Evolutionary conservation across 1,139 yeast species (phyloP).

Genomic region (Yamadazyma kanchanaburiensis): DNA sequence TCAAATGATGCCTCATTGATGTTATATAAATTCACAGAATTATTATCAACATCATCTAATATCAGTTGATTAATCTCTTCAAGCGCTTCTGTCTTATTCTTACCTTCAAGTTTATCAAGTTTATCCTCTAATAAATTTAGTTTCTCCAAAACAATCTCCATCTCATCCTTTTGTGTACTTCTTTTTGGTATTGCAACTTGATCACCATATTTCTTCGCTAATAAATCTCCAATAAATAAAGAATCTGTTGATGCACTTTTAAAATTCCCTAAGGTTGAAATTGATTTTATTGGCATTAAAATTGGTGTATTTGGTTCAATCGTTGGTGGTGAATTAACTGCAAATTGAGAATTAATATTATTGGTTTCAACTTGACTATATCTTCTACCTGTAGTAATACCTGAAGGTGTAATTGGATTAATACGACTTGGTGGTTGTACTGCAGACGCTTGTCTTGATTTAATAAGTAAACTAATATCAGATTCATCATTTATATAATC

Average conservation of each 20-base stretch:
- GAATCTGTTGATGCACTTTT: conserved; percentile 37
- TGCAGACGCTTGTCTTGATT: conserved; percentile 21
- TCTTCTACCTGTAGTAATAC: conserved; percentile 9
- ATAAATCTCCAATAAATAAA: conserved; percentile 28
- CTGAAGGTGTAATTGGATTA: conserved; percentile 5
- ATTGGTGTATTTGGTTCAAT: conserved; percentile 9
- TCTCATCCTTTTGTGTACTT: conserved; percentile 12
- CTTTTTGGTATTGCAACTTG: conserved; percentile 7
- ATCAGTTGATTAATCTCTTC: conserved; percentile 9
- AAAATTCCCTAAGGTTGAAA: conserved; percentile 27
- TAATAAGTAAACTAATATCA: conserved; percentile 20
- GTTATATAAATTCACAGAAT: conserved; percentile 17
- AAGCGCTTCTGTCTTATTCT: conserved; percentile 1
- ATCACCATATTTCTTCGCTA: conserved; percentile 23
- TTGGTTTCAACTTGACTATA: conserved; percentile 15
- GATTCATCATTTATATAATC: conserved; percentile 18
- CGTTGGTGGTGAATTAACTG: neutral
- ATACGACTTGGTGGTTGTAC: conserved; percentile 2
- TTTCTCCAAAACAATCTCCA: conserved; percentile 10
- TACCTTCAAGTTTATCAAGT: conserved; percentile 8
- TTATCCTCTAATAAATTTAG: conserved; percentile 11
- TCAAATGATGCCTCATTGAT: conserved; percentile 20
- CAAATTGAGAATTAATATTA: conserved; percentile 13
- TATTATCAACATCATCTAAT: conserved; percentile 12
- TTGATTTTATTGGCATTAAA: conserved; percentile 21